Percentiles rank a stretch among this genome's conserved stretches.
These are phyloP conservation scores for Verticillium longisporum DNA, from an alignment of 2,329 filamentous ascomycete species.

Conservation along the genomic window DNA sequence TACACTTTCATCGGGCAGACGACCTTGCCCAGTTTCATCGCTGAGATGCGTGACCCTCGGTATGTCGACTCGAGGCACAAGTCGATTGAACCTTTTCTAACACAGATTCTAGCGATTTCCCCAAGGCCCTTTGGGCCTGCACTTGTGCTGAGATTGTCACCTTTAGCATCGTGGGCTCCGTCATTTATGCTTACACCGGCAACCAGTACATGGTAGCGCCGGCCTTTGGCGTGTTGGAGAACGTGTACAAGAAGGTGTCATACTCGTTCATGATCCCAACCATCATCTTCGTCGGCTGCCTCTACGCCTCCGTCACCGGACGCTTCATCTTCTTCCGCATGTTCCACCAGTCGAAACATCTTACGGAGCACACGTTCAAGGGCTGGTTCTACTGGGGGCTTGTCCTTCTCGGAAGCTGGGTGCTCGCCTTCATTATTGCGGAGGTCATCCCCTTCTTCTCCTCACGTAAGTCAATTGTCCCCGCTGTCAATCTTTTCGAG, in stretches of 20 bases:
- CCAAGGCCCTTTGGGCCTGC: slow-evolving; percentile 86
- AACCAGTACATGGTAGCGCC: slow-evolving; percentile 84
- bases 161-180: slow-evolving; percentile 75
- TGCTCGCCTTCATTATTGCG: slow-evolving; percentile 86
- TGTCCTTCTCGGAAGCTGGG: slow-evolving; percentile 56
- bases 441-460: slow-evolving; percentile 93
- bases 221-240: slow-evolving; percentile 76
- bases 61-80: slow-evolving; percentile 13
- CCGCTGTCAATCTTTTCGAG: slow-evolving; percentile 2
- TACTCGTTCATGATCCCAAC: slow-evolving; percentile 97
- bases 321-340: slow-evolving; percentile 89
- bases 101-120: slow-evolving; percentile 59
- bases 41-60: slow-evolving; percentile 72
- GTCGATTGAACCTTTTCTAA: neutral
- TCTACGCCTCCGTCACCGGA: slow-evolving; percentile 85
- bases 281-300: slow-evolving; percentile 81
- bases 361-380: slow-evolving; percentile 70
- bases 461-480: slow-evolving; percentile 43
- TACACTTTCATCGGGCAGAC: slow-evolving; percentile 97
- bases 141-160: slow-evolving; percentile 83
- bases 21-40: slow-evolving; percentile 88
- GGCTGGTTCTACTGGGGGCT: slow-evolving; percentile 71
- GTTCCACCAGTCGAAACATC: slow-evolving; percentile 70
- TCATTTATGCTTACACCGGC: slow-evolving; percentile 80
- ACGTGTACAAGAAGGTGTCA: slow-evolving; percentile 77